Evolutionary conservation across 306 rosid genomes (phyloP), one percentile per base, ranked within the genome.

Genomic region (Pterocarpus macrocarpus): DNA sequence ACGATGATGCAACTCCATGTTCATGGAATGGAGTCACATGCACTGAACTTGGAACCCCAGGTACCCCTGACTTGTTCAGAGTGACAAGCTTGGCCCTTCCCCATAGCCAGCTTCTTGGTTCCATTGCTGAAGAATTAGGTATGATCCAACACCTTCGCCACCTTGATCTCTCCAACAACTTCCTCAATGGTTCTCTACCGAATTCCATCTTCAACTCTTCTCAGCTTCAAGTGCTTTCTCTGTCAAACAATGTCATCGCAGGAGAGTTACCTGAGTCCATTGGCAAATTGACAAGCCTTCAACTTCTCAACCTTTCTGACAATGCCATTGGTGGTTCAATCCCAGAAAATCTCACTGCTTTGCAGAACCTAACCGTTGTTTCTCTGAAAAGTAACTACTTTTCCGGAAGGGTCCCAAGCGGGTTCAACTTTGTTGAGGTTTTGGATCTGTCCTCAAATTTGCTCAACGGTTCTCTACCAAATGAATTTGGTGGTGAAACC

Each of bases 1-100:
- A 87, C 67, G 28, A 81, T 35, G 97, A 93, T 63, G 83, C 4
- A 32, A 89, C 95, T 2, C 97, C 98, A 11, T 95, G 99, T 82
- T 90, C 96, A 7, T 95, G 99, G 99, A 73, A 5, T 33, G 99
- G 99, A 79, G 92, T 95, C 70, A 83, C 90, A 15, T 95, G 99
- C 87, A 52, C 87, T 4, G 89, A 86, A 68, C 38, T 89, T 17
- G 90, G 73, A 43, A 4, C 6, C 67, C 85, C 88, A 3, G 88
- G 88, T 30, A 82, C 87, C 35, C 74, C 76, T 44, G 92, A 82
- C 16, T 74, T 82, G 82, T 76, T 87, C 73, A 86, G 98, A 75
- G 99, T 91, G 50, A 90, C 94, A 3, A 82, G 92, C 82, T 78
- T 95, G 39, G 81, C 74, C 53, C 97, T 95, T 72, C 92, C 97